These are phyloP conservation scores for Ascochyta pisi DNA, from an alignment of 2,329 filamentous ascomycete genomes.

Conservation along the genomic window DNA sequence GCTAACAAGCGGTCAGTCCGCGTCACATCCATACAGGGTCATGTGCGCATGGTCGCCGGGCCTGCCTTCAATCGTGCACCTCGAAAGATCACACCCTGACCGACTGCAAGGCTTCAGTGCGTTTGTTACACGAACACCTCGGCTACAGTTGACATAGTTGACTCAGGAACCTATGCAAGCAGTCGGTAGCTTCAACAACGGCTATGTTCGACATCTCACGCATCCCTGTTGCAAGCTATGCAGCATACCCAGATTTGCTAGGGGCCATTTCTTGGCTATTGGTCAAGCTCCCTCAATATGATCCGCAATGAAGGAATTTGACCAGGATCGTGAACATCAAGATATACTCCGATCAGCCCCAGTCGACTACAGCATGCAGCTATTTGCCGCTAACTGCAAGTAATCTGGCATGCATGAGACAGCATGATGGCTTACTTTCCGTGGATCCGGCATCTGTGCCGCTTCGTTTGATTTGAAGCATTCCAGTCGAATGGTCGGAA, in stretches of 20 bases:
- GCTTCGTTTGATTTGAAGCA: conserved; percentile 1
- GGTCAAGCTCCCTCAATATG: background rate
- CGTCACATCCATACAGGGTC: background rate
- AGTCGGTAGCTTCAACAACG: background rate
- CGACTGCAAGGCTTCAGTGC: background rate
- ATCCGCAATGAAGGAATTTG: background rate
- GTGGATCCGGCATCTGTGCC: conserved; percentile 15
- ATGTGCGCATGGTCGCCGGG: background rate
- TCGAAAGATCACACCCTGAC: background rate
- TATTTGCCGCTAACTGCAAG: conserved; percentile 11
- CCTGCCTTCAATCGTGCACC: background rate
- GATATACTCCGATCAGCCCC: conserved; percentile 16
- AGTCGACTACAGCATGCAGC: conserved; percentile 7
- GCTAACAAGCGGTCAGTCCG: conserved; percentile 14
- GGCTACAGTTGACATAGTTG: background rate
- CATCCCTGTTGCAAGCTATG: background rate
- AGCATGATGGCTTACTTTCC: conserved; percentile 14
- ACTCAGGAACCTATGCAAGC: conserved; percentile 10
- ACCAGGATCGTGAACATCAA: conserved; percentile 3
- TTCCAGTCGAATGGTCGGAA: conserved; percentile 3
- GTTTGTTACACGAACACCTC: background rate
- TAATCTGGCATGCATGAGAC: conserved; percentile 10
- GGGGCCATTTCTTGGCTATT: conserved; percentile 2
- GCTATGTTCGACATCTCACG: conserved; percentile 2
- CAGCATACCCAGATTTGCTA: background rate